Evolutionary conservation across 441 rosid species (phyloP).

Genomic region (Erodium moschatum): DNA sequence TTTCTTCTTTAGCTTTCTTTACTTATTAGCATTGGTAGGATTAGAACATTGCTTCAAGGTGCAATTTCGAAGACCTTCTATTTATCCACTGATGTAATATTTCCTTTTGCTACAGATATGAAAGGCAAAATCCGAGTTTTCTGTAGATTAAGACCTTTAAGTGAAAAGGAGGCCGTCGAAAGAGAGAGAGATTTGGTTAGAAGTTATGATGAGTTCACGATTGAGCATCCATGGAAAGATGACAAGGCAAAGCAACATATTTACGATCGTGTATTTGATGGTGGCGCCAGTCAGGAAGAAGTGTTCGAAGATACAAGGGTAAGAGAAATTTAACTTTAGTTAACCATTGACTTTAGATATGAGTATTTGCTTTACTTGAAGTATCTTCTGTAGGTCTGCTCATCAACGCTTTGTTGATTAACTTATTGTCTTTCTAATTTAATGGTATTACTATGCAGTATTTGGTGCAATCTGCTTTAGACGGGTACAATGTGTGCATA

Average conservation of each 20-base stretch:
- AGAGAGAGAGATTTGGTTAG: slow-evolving; percentile 39
- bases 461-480: slow-evolving; percentile 88
- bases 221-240: slow-evolving; percentile 91
- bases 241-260: slow-evolving; percentile 77
- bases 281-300: slow-evolving; percentile 59
- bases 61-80: not conserved
- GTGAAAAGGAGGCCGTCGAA: slow-evolving; percentile 59
- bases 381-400: too few relatives aligned
- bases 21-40: not conserved
- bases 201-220: slow-evolving; percentile 68
- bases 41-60: not conserved
- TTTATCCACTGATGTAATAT: not conserved
- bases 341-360: slow-evolving; percentile 1
- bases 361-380: not conserved
- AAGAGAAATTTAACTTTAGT: slow-evolving; percentile 21
- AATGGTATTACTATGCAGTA: slow-evolving; percentile 40
- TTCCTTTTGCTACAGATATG: slow-evolving; percentile 52
- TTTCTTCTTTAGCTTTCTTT: not conserved
- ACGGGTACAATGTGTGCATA: slow-evolving; percentile 93
- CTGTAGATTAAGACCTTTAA: slow-evolving; percentile 79
- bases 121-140: slow-evolving; percentile 92
- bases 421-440: not conserved
- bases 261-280: slow-evolving; percentile 86
- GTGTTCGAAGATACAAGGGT: slow-evolving; percentile 85
- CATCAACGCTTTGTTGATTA: not conserved